Evolutionary conservation across 768 basidiomycete genomes (phyloP).

Genomic region (Leccinum aurantiacum): DNA sequence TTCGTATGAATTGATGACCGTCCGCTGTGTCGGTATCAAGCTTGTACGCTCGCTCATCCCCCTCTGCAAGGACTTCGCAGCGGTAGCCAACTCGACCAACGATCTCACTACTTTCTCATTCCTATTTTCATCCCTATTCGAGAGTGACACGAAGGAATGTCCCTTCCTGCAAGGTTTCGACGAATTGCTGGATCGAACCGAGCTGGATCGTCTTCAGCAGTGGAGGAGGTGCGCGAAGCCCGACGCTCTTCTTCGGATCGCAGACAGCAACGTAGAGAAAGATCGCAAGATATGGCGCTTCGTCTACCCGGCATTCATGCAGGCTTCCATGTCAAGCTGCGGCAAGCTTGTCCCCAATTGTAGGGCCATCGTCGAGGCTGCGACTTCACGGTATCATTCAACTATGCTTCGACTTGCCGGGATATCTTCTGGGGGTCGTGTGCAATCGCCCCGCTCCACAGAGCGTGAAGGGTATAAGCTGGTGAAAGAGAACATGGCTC

Average conservation of each 20-base stretch:
- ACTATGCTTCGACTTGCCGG: conserved; percentile 74
- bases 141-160: conserved; percentile 46
- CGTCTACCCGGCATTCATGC: conserved; percentile 65
- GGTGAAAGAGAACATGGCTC: conserved; percentile 54
- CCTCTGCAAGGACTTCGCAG: conserved; percentile 46
- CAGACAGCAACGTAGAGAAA: conserved; percentile 64
- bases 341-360: conserved; percentile 48
- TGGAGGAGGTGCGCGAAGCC: conserved; percentile 59
- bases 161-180: conserved; percentile 60
- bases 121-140: conserved; percentile 53
- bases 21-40: conserved; percentile 62
- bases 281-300: conserved; percentile 77
- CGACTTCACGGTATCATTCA: conserved; percentile 69
- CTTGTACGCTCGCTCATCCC: conserved; percentile 57
- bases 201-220: conserved; percentile 60
- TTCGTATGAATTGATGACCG: conserved; percentile 49
- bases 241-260: conserved; percentile 65
- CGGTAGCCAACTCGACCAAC: conserved; percentile 31
- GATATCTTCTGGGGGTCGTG: conserved; percentile 50
- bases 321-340: conserved; percentile 50
- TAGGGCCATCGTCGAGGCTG: conserved; percentile 66
- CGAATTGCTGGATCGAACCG: conserved; percentile 61
- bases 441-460: conserved; percentile 39
- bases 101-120: conserved; percentile 31
- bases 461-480: conserved; percentile 56